Evolutionary conservation across 1,139 yeast genomes (phyloP).

Genomic region (Yamadazyma membranifaciens): DNA sequence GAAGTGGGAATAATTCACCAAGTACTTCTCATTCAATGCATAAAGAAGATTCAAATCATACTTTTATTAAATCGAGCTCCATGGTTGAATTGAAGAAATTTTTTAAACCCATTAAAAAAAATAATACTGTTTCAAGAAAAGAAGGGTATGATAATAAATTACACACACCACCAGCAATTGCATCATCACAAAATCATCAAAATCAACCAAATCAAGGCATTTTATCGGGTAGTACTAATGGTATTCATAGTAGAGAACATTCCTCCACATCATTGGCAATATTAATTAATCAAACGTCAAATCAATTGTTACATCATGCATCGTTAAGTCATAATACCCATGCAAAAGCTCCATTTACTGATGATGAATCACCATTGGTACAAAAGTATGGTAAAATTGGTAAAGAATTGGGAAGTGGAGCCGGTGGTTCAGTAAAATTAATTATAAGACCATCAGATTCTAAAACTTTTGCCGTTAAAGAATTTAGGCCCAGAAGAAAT

Average conservation of each 20-base stretch:
- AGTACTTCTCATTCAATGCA: conserved; percentile 15
- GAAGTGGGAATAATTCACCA: conserved; percentile 8
- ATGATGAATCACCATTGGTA: conserved; percentile 62
- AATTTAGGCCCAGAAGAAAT: conserved; percentile 81
- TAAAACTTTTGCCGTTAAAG: conserved; percentile 93
- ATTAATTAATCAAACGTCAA: conserved; percentile 44
- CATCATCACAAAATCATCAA: conserved; percentile 2
- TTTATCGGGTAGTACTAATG: conserved; percentile 9
- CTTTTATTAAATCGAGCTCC: conserved; percentile 34
- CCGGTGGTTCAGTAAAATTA: conserved; percentile 94
- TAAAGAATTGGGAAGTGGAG: conserved; percentile 91
- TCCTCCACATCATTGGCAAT: conserved; percentile 43
- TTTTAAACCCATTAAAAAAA: conserved; percentile 41
- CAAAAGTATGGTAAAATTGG: conserved; percentile 90
- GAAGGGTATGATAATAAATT: conserved; percentile 25
- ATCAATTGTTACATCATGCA: conserved; percentile 42
- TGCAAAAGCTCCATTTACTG: conserved; percentile 44
- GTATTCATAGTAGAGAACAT: conserved; percentile 28
- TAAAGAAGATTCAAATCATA: conserved; percentile 29
- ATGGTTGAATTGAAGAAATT: conserved; percentile 44
- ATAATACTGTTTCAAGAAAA: conserved; percentile 19
- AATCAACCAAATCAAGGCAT: conserved; percentile 2
- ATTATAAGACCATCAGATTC: conserved; percentile 79
- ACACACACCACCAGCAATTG: conserved; percentile 33
- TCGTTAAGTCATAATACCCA: conserved; percentile 22